phyloP scores from a whole-genome alignment of 2,329 filamentous ascomycete species.

The Cladophialophora immunda region DNA sequence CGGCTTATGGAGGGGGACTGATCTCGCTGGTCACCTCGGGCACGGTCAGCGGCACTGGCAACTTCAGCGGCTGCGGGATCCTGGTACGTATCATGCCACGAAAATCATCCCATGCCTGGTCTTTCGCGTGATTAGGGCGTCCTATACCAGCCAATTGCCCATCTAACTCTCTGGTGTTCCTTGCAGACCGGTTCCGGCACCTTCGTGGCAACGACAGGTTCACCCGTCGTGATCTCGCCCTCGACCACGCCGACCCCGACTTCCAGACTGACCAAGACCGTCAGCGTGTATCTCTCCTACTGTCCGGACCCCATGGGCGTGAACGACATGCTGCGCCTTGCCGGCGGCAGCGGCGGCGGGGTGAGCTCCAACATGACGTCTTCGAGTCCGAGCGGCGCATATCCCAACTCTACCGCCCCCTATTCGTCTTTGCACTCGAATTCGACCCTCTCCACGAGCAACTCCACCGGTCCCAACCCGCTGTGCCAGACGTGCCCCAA shows the following conservation, averaged over 20 bases:
- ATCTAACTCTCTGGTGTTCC: neutral
- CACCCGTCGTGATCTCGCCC: conserved; percentile 22
- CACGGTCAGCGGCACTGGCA: conserved; percentile 32
- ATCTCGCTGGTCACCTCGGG: conserved; percentile 35
- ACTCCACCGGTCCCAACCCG: conserved; percentile 22
- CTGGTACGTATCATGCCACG: conserved; percentile 29
- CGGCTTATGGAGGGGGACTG: conserved; percentile 23
- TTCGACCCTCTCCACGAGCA: neutral
- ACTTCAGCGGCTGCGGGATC: conserved; percentile 37
- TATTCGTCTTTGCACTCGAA: conserved; percentile 5
- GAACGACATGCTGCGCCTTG: neutral
- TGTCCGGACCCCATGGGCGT: conserved; percentile 21
- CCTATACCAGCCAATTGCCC: neutral
- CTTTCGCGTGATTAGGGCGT: neutral
- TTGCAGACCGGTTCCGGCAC: conserved; percentile 35
- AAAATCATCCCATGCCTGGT: no score
- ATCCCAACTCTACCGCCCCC: neutral
- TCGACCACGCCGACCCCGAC: conserved; percentile 25
- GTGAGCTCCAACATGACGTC: conserved; percentile 15
- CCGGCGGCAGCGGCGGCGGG: no score
- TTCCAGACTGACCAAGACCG: conserved; percentile 28
- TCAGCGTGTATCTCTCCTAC: conserved; percentile 35
- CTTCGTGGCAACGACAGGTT: conserved; percentile 35
- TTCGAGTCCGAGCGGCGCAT: neutral
- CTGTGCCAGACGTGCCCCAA: conserved; percentile 35